phyloP scores from a whole-genome alignment of 441 rosid genomes.

The Gossypium trilobum region DNA sequence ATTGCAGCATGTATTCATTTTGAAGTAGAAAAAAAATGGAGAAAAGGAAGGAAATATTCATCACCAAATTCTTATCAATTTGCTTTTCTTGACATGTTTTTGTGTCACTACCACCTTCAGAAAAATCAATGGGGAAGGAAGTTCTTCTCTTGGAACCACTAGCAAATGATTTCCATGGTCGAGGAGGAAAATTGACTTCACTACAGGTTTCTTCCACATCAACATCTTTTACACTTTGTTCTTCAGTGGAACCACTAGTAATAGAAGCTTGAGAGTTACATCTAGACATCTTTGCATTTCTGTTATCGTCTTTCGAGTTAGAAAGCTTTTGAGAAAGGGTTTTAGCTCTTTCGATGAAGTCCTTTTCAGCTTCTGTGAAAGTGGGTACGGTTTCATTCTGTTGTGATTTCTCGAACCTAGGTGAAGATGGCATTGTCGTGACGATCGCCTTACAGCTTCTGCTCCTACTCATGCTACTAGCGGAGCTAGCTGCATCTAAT shows the following conservation, averaged over 20 bases:
- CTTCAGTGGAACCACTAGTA: constrained; percentile 24
- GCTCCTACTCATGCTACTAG: constrained; percentile 45
- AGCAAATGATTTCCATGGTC: constrained; percentile 16
- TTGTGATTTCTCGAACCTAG: constrained; percentile 35
- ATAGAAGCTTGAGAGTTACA: constrained; percentile 29
- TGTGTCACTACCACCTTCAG: background rate
- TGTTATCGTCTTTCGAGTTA: constrained; percentile 18
- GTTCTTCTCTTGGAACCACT: constrained; percentile 4
- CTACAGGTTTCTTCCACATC: constrained; percentile 35
- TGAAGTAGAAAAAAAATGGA: background rate
- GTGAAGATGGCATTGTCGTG: constrained; percentile 32
- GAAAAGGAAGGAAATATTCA: constrained; percentile 8
- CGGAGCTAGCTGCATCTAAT: constrained; percentile 24
- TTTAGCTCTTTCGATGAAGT: constrained; percentile 17
- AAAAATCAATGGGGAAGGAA: background rate
- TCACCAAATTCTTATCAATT: constrained; percentile 26
- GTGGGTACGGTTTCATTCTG: constrained; percentile 20
- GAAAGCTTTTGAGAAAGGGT: constrained; percentile 19
- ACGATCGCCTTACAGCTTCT: constrained; percentile 53
- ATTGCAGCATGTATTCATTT: background rate
- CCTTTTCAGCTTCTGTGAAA: constrained; percentile 20
- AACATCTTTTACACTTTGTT: constrained; percentile 26
- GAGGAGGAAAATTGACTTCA: constrained; percentile 28
- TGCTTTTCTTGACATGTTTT: constrained; percentile 18
- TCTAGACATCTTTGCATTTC: constrained; percentile 16